phyloP scores from a whole-genome alignment of 2,329 filamentous ascomycete genomes.

The Biscogniauxia marginata region DNA sequence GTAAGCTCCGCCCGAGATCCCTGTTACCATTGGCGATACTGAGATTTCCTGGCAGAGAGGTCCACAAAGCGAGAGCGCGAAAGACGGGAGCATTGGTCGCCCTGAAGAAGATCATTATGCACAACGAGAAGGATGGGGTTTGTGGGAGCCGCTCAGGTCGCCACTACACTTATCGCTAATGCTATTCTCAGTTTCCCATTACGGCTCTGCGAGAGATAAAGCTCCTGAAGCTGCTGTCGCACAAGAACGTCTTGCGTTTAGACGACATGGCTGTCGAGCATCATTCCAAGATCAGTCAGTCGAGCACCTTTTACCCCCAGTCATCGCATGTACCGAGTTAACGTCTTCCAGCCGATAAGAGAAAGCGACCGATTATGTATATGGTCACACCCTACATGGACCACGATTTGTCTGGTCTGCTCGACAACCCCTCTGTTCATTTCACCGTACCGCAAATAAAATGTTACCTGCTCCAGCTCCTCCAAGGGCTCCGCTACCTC shows the following conservation, averaged over 20 bases:
- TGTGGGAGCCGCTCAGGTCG: slow-evolving; percentile 30
- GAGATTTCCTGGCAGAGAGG: slow-evolving; percentile 57
- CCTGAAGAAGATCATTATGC: slow-evolving; percentile 98
- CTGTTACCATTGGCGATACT: slow-evolving; percentile 20
- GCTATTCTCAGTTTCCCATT: slow-evolving; percentile 73
- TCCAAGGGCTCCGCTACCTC: slow-evolving; percentile 85
- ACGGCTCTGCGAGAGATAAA: slow-evolving; percentile 97
- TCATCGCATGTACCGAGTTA: slow-evolving; percentile 10
- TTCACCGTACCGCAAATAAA: slow-evolving; percentile 93
- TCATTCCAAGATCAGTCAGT: slow-evolving; percentile 35
- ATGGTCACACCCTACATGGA: slow-evolving; percentile 99
- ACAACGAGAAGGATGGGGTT: slow-evolving; percentile 96
- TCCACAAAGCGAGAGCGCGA: slow-evolving; percentile 81
- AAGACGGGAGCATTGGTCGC: slow-evolving; percentile 76
- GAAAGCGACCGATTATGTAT: slow-evolving; percentile 85
- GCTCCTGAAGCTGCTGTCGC: slow-evolving; percentile 90
- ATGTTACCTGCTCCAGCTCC: slow-evolving; percentile 92
- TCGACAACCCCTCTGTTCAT: slow-evolving; percentile 88
- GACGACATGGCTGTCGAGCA: slow-evolving; percentile 97
- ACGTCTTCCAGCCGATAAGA: slow-evolving; percentile 62
- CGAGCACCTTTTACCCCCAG: background rate
- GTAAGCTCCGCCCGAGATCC: slow-evolving; percentile 45
- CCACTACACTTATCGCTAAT: slow-evolving; percentile 17
- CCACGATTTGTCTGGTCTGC: slow-evolving; percentile 92
- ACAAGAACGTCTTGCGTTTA: slow-evolving; percentile 80